Conservation (phyloP, 2,329 filamentous ascomycete species). For the Zopfia rhizophila region DNA sequence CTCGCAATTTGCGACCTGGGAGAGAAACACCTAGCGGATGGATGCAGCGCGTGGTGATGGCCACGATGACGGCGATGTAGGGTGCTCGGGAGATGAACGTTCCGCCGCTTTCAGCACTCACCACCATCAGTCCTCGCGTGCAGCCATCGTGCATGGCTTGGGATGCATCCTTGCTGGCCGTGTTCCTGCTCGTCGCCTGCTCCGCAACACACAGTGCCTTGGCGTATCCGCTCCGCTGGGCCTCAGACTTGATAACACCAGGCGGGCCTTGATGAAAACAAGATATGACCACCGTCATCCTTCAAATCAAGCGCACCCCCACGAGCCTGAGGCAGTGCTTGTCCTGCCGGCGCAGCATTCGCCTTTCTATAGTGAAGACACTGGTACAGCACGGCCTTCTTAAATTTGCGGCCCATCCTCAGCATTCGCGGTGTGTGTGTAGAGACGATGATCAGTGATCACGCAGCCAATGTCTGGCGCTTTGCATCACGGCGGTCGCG, state of each 20-base stretch:
- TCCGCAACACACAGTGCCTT: conserved; percentile 34
- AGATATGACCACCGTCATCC: conserved; percentile 42
- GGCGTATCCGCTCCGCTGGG: conserved; percentile 42
- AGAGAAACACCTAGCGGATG: neutral
- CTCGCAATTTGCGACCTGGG: too few species aligned
- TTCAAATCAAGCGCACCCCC: conserved; percentile 27
- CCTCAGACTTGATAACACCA: conserved; percentile 43
- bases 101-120: too few species aligned
- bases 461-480: conserved; percentile 32
- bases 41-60: conserved; percentile 26
- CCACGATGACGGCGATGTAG: conserved; percentile 7
- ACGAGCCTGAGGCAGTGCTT: conserved; percentile 20
- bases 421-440: conserved; percentile 11
- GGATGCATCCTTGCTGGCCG: conserved; percentile 20
- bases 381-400: too few species aligned
- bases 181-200: conserved; percentile 34
- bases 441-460: conserved; percentile 17
- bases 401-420: conserved; percentile 19
- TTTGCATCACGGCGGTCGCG: conserved; percentile 8
- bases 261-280: conserved; percentile 41
- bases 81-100: neutral
- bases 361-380: too few species aligned
- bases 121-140: too few species aligned
- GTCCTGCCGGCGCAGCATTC: conserved; percentile 10
- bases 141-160: conserved; percentile 4